Conservation (phyloP, 2,329 filamentous ascomycete genomes). For the Ophiostoma ips region DNA sequence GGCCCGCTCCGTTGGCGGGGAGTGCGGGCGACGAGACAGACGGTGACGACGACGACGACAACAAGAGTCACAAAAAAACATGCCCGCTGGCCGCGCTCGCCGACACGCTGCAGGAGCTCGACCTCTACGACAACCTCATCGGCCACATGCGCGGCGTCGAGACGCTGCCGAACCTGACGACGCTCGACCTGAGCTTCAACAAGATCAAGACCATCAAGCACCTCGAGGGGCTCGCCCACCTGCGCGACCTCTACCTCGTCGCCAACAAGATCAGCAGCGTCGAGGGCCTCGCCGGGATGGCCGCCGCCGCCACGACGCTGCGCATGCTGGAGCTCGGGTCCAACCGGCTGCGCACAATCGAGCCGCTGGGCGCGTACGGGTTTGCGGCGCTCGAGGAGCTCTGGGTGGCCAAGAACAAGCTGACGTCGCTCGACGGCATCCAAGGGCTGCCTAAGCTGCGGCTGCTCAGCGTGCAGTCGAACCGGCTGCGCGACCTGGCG, state of each 20-base stretch:
- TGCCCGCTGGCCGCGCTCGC: conserved; percentile 43
- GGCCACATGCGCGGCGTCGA: conserved; percentile 76
- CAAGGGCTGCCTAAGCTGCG: conserved; percentile 60
- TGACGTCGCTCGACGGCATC: conserved; percentile 21
- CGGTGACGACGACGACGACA: conserved; percentile 19
- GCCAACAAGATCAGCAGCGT: conserved; percentile 88
- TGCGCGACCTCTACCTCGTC: conserved; percentile 81
- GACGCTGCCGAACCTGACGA: conserved; percentile 57
- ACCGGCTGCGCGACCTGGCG: conserved; percentile 67
- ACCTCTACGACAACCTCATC: conserved; percentile 94
- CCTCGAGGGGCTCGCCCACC: conserved; percentile 58
- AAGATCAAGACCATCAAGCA: conserved; percentile 98
- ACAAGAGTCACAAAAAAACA: conserved; percentile 25
- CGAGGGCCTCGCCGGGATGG: conserved; percentile 63
- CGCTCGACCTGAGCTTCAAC: conserved; percentile 90
- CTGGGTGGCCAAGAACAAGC: conserved; percentile 33
- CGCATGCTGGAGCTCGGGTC: conserved; percentile 82
- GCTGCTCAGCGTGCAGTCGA: conserved; percentile 89
- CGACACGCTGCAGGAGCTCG: conserved; percentile 62
- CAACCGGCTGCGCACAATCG: conserved; percentile 64
- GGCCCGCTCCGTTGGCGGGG: conserved; percentile 18
- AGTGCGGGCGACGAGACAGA: neutral
- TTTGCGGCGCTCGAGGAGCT: conserved; percentile 77
- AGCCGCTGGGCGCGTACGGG: conserved; percentile 69
- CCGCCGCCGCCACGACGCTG: conserved; percentile 34